Evolutionary conservation across 495 filamentous ascomycete genomes (phyloP).

Genomic region (Penicillium psychrofluorescens): DNA sequence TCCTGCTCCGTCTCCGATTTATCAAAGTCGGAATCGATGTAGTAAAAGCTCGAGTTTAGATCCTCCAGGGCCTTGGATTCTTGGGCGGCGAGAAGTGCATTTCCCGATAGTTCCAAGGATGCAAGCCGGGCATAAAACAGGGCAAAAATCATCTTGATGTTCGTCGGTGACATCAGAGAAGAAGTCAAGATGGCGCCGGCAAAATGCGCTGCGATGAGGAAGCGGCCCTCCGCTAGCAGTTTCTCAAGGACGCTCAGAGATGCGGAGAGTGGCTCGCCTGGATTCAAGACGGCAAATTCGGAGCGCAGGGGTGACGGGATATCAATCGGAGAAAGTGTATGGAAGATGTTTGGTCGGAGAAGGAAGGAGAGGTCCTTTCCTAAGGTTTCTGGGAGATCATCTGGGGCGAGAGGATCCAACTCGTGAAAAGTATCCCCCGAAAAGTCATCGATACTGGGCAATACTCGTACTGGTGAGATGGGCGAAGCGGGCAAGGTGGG

Average conservation of each 20-base stretch:
- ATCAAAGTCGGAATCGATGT: slow-evolving; percentile 32
- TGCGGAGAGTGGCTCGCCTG: slow-evolving; percentile 29
- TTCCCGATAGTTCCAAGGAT: slow-evolving; percentile 68
- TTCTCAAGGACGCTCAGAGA: slow-evolving; percentile 48
- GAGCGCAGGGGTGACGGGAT: slow-evolving; percentile 57
- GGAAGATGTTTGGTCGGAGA: slow-evolving; percentile 71
- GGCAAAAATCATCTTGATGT: slow-evolving; percentile 59
- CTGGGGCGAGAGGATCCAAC: slow-evolving; percentile 27
- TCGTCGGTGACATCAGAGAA: slow-evolving; percentile 41
- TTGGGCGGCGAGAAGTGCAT: slow-evolving; percentile 68
- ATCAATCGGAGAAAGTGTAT: slow-evolving; percentile 60
- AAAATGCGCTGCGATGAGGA: slow-evolving; percentile 51
- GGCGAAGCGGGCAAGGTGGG: slow-evolving; percentile 7
- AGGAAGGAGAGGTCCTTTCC: slow-evolving; percentile 74
- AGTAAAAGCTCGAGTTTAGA: slow-evolving; percentile 63
- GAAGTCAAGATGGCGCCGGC: slow-evolving; percentile 34
- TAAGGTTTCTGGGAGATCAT: slow-evolving; percentile 26
- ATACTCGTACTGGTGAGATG: slow-evolving; percentile 3
- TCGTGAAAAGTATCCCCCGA: slow-evolving; percentile 22
- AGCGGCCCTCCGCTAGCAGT: slow-evolving; percentile 63
- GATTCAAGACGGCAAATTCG: slow-evolving; percentile 29
- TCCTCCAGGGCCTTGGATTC: slow-evolving; percentile 83
- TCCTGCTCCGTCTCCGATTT: slow-evolving; percentile 20
- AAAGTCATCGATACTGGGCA: slow-evolving; percentile 10
- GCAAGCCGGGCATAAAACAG: slow-evolving; percentile 77